Conservation (phyloP, 257 asterid genomes). For the Capsicum rhomboideum region DNA sequence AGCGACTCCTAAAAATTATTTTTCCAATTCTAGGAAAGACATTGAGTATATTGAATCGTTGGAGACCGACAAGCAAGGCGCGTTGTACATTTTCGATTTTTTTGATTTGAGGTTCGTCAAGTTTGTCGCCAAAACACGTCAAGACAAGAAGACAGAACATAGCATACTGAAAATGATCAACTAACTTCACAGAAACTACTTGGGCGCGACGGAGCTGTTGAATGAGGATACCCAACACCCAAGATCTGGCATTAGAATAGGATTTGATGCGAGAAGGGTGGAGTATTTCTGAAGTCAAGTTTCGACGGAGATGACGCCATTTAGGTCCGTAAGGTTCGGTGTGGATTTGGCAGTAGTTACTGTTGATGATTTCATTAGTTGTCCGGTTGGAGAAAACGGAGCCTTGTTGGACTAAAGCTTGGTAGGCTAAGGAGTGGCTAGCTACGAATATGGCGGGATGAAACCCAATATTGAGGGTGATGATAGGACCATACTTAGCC, state of each 20-base stretch:
- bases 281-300: not conserved
- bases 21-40: not conserved
- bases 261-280: not conserved
- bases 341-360: too few relatives aligned
- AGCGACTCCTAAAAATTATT: not conserved
- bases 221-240: not conserved
- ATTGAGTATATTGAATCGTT: not conserved
- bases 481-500: not conserved
- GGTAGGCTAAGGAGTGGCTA: not conserved
- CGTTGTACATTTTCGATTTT: not conserved
- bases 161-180: not conserved
- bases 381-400: not conserved
- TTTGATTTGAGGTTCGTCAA: not conserved
- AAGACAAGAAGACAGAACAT: not conserved
- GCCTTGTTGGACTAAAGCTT: not conserved
- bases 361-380: too few relatives aligned
- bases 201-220: not conserved
- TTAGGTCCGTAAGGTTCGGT: too few relatives aligned
- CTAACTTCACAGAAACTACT: not conserved
- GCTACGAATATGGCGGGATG: not conserved
- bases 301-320: not conserved
- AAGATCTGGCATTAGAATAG: not conserved
- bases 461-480: not conserved
- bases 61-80: not conserved
- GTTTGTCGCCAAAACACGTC: not conserved